Base-by-base conservation (phyloP, 2,329 filamentous ascomycete species). In the Aspergillus fumigatiaffinis region DNA sequence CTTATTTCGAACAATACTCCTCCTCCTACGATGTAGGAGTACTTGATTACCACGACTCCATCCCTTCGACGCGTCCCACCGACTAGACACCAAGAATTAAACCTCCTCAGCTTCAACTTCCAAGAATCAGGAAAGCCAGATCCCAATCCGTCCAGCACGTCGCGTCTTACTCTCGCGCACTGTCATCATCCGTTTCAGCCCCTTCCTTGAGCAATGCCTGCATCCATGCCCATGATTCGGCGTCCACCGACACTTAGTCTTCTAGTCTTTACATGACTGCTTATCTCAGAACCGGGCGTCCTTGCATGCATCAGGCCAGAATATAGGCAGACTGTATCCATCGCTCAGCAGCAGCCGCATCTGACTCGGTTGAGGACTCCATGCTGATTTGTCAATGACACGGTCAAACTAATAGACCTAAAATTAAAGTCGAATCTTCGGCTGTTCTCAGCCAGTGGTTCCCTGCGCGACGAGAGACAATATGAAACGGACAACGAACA, bases 31-130 rank as follows among this genome's bases (percentile, higher is more conserved):
- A 26, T 4, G 25, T 35, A 17, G 32, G 32, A 44, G 32, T 14
- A 35, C 32, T 14, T 44, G 41, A 44, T 23, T 5, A 42, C 9
- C 4, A 32, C 50, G 35, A 54, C 50, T 51, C 35, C 49, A 61
- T 63, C 64, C 64, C 63, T 66, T 50, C 55, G 64, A 65, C 65
- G 63, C 65, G 64, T 62, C 54, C 46, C 9, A 38, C 52, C 48
- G 51, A 55, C 14, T 17, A 26, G 25, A 26, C 10, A 17, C 14
- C 32, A 38, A 6, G 32, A 38, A 38, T 38, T 7, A 38, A 5
- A 17, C 32, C 32, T 35, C 29, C 29, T 32, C 14, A 17, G 5
- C 32, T 38, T 38, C 32, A 38, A 17, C 14, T 38, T 38, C 32
- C 32, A 38, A 38, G 32, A 6, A 17, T 3, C 14, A 38, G 14